A percentile compares a stretch with the other conserved stretches of the same genome.
phyloP scores from a whole-genome alignment of 2,329 filamentous ascomycete genomes.

The Hymenoscyphus linearis region DNA sequence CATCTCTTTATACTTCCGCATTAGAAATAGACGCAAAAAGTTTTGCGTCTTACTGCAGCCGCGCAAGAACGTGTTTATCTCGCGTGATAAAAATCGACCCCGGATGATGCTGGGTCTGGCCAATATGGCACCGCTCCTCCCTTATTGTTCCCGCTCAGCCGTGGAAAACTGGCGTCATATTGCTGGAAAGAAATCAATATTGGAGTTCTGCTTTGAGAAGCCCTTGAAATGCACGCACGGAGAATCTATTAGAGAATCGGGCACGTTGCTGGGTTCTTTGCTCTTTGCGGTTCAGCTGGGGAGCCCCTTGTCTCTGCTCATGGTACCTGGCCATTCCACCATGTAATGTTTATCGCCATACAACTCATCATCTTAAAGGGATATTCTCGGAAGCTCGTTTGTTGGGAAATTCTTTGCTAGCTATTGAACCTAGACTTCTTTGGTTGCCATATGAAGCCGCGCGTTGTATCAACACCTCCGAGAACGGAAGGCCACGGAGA shows the following conservation, averaged over 20 bases:
- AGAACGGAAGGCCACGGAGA: neutral
- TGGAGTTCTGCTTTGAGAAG: constrained; percentile 16
- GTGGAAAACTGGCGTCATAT: constrained; percentile 18
- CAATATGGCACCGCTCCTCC: constrained; percentile 16
- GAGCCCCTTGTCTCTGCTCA: neutral
- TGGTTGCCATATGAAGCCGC: neutral
- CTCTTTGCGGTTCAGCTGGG: neutral
- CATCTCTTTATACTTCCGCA: constrained; percentile 19
- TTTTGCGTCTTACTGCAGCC: constrained; percentile 11
- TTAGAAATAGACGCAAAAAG: constrained; percentile 8
- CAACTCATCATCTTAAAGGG: neutral
- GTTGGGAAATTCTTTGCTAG: neutral
- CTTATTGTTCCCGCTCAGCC: constrained; percentile 20
- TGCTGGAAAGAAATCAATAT: constrained; percentile 15
- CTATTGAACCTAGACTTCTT: neutral
- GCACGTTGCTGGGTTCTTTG: constrained; percentile 9
- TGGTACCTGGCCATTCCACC: neutral
- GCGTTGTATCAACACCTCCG: neutral
- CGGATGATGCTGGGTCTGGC: constrained; percentile 16
- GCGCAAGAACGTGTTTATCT: constrained; percentile 21
- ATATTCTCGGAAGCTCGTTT: neutral
- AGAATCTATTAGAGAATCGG: constrained; percentile 9
- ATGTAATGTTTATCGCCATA: neutral
- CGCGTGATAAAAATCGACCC: constrained; percentile 16
- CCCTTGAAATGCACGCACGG: constrained; percentile 10